These are phyloP conservation scores for Dryas integrifolia DNA, from an alignment of 331 rosid genomes.

Conservation along the genomic window DNA sequence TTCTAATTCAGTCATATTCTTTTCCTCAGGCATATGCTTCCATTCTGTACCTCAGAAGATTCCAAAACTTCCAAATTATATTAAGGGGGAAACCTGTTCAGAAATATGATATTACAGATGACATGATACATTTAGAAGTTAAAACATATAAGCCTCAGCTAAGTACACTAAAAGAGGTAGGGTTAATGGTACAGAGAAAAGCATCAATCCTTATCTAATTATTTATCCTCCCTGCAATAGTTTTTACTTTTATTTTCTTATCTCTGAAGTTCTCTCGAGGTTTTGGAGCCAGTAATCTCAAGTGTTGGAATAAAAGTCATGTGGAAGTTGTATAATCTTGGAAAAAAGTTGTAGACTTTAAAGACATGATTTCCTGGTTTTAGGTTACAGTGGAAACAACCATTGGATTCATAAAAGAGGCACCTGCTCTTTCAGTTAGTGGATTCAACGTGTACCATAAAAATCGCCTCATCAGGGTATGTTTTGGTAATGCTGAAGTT, in stretches of 20 bases:
- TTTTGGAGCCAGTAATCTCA: not conserved
- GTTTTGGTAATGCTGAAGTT: slow-evolving; percentile 29
- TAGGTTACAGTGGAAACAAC: slow-evolving; percentile 59
- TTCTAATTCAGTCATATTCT: slow-evolving; percentile 24
- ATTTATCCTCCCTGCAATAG: slow-evolving; percentile 1
- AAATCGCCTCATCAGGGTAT: slow-evolving; percentile 94
- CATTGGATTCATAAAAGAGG: slow-evolving; percentile 80
- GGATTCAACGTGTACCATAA: slow-evolving; percentile 90
- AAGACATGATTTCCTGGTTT: slow-evolving; percentile 29
- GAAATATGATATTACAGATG: slow-evolving; percentile 57
- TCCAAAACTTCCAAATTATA: slow-evolving; percentile 70
- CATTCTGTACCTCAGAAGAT: slow-evolving; percentile 70
- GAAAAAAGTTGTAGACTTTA: not conserved
- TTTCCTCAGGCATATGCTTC: slow-evolving; percentile 79
- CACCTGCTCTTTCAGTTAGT: slow-evolving; percentile 52
- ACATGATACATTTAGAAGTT: slow-evolving; percentile 51
- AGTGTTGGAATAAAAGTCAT: not conserved
- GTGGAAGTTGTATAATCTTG: not conserved
- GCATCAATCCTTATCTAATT: slow-evolving; percentile 12
- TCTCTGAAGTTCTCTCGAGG: not conserved
- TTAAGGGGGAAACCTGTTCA: slow-evolving; percentile 80
- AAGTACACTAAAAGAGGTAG: slow-evolving; percentile 48
- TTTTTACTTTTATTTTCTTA: not conserved
- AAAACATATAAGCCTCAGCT: slow-evolving; percentile 62
- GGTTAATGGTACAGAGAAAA: slow-evolving; percentile 11